Evolutionary conservation across 768 basidiomycete genomes (phyloP).

Genomic region (Sistotremastrum niveocremeum): DNA sequence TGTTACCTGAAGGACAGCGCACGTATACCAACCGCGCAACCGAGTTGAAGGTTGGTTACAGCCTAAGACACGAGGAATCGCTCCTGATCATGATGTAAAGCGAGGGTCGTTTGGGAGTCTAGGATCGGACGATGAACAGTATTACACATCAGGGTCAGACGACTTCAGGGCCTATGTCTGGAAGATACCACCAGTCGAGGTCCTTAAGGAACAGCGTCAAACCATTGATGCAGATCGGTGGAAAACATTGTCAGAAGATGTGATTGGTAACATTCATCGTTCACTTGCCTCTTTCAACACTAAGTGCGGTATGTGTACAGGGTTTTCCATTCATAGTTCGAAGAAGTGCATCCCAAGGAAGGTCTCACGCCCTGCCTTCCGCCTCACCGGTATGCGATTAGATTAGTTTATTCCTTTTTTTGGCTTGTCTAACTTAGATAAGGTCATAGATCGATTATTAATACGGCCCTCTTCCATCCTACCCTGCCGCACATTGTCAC

Average conservation of each 20-base stretch:
- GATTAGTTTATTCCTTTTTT: not conserved
- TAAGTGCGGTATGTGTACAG: not conserved
- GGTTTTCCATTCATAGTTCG: not conserved
- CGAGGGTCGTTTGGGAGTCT: conserved; percentile 9
- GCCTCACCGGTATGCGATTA: conserved; percentile 38
- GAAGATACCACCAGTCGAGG: conserved; percentile 44
- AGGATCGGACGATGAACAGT: conserved; percentile 15
- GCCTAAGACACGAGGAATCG: too few species aligned
- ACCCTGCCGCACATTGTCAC: conserved; percentile 51
- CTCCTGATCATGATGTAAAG: too few species aligned
- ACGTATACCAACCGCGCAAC: conserved; percentile 39
- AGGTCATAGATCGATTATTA: conserved; percentile 73
- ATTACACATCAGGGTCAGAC: conserved; percentile 70
- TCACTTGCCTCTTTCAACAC: not conserved
- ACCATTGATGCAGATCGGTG: conserved; percentile 35
- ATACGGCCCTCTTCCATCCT: conserved; percentile 62
- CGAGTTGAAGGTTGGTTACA: too few species aligned
- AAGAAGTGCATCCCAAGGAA: conserved; percentile 37
- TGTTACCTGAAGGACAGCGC: conserved; percentile 29
- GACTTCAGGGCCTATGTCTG: conserved; percentile 73
- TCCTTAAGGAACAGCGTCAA: conserved; percentile 31
- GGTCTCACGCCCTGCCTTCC: conserved; percentile 47
- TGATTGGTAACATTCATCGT: conserved; percentile 22
- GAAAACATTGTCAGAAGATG: conserved; percentile 19
- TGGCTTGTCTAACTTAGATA: not conserved